Evolutionary conservation across 306 rosid species (phyloP), one percentile per base, ranked within the genome.

Genomic region (Malus fusca): DNA sequence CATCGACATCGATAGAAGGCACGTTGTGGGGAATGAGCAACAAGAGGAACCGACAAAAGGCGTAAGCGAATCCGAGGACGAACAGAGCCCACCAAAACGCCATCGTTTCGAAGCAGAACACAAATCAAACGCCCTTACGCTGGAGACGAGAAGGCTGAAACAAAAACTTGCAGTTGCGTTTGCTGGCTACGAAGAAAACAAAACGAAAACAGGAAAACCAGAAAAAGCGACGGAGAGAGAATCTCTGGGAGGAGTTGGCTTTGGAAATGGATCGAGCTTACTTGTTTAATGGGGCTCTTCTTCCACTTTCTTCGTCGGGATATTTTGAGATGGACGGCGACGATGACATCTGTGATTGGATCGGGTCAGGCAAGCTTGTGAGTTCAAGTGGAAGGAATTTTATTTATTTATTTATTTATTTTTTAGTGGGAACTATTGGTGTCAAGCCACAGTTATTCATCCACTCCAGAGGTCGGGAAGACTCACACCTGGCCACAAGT

Each of bases 21-120:
- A 95, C 91, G 73, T 90, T 95, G 25, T 88, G 93, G 82, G 99
- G 98, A 83, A 92, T 95, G 78, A 95, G 99, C 81, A 87, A 74
- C 74, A 92, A 83, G 65, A 95, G 98, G 82, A 95, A 83, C 80
- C 88, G 87, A 75, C 97, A 87, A 79, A 95, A 78, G 73, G 84
- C 97, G 87, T 89, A 92, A 74, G 98, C 91, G 71, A 92, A 61
- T 18, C 84, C 97, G 10, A 95, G 78, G 77, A 95, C 96, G 63
- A 95, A 11, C 68, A 90, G 71, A 42, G 92, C 86, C 99, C 98
- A 95, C 98, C 97, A 95, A 66, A 95, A 88, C 61, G 90, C 88
- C 96, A 90, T 92, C 59, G 78, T 76, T 56, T 55, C 37, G 48
- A 28, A 8, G 33, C 58, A n/a, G 59, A 11, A 65, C 19, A 35